Evolutionary conservation across 371 early-diverging fungal genomes (phyloP).

Genomic region (Dichotomocladium elegans): DNA sequence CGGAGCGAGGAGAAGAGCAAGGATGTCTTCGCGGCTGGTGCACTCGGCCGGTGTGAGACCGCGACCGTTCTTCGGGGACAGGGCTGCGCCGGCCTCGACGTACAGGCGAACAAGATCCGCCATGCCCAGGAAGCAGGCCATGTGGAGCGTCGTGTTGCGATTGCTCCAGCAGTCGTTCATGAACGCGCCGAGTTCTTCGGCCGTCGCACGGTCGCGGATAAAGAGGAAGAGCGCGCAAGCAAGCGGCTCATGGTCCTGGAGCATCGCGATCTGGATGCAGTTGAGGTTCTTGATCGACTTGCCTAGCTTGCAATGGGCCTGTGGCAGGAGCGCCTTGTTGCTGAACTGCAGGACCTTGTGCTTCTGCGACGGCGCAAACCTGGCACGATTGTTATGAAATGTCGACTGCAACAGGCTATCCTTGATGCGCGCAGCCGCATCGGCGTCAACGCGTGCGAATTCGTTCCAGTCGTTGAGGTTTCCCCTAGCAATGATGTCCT

Average conservation of each 20-base stretch:
- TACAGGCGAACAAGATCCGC: slow-evolving; percentile 56
- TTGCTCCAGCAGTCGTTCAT: slow-evolving; percentile 65
- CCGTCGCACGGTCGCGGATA: slow-evolving; percentile 10
- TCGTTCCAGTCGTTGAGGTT: slow-evolving; percentile 8
- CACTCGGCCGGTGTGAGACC: too few species aligned
- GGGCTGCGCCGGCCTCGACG: slow-evolving; percentile 59
- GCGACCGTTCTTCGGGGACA: too few species aligned
- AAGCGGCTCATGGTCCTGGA: slow-evolving; percentile 9
- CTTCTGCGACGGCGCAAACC: slow-evolving; percentile 19
- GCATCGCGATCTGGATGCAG: slow-evolving; percentile 16
- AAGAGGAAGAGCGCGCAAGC: slow-evolving; percentile 7
- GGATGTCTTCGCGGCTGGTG: too few species aligned
- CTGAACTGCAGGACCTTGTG: slow-evolving; percentile 17
- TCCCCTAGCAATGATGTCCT: slow-evolving; percentile 9
- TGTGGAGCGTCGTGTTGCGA: slow-evolving; percentile 67
- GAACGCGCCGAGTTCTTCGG: slow-evolving; percentile 25
- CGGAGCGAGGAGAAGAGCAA: too few species aligned
- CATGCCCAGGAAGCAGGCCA: slow-evolving; percentile 73
- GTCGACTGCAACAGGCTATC: too few species aligned
- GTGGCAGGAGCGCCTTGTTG: slow-evolving; percentile 1
- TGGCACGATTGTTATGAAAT: too few species aligned
- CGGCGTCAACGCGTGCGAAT: slow-evolving; percentile 2
- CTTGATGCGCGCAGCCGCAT: too few species aligned
- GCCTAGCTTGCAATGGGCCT: slow-evolving; percentile 10
- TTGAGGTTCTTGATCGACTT: slow-evolving; percentile 16